Evolutionary conservation across 1,284 basidiomycete species (phyloP).

Genomic region (Boletus smithii): DNA sequence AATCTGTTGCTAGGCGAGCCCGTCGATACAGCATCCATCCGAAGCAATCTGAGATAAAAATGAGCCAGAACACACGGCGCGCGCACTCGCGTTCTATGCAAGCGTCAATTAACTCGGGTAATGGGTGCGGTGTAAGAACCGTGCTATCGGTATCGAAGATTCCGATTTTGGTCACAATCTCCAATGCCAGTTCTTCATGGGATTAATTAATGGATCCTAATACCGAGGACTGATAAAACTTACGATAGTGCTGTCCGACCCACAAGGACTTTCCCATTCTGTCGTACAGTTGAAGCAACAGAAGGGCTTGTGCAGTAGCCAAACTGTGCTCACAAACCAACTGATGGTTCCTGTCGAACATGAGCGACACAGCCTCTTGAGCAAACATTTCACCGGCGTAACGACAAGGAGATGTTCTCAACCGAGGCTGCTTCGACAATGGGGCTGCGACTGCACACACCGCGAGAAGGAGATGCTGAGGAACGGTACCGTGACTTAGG

Average conservation of each 20-base stretch:
- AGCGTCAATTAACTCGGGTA: constrained; percentile 53
- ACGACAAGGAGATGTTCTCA: constrained; percentile 55
- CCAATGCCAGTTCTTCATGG: constrained; percentile 56
- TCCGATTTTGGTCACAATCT: constrained; percentile 61
- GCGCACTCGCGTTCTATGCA: constrained; percentile 68
- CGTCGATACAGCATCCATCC: constrained; percentile 50
- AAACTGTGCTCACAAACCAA: constrained; percentile 55
- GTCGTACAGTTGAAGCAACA: constrained; percentile 67
- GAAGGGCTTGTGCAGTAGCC: constrained; percentile 67
- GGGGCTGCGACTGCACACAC: constrained; percentile 75
- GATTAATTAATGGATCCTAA: constrained; percentile 19
- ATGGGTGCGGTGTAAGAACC: constrained; percentile 44
- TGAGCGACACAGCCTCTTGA: constrained; percentile 59
- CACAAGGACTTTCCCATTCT: constrained; percentile 47
- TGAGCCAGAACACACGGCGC: constrained; percentile 75
- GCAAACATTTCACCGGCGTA: constrained; percentile 69
- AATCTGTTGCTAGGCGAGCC: constrained; percentile 45
- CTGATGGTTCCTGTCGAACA: constrained; percentile 61
- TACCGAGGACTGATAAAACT: constrained; percentile 9
- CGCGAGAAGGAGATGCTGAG: constrained; percentile 63
- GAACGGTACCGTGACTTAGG: constrained; percentile 61
- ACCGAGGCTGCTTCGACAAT: constrained; percentile 60
- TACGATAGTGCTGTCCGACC: constrained; percentile 31
- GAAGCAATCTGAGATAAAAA: constrained; percentile 55
- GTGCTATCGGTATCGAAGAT: constrained; percentile 59